A percentile compares a stretch with the other conserved stretches of the same genome.
Conservation (phyloP, 768 basidiomycete species). For the Auriscalpium microsporum region DNA sequence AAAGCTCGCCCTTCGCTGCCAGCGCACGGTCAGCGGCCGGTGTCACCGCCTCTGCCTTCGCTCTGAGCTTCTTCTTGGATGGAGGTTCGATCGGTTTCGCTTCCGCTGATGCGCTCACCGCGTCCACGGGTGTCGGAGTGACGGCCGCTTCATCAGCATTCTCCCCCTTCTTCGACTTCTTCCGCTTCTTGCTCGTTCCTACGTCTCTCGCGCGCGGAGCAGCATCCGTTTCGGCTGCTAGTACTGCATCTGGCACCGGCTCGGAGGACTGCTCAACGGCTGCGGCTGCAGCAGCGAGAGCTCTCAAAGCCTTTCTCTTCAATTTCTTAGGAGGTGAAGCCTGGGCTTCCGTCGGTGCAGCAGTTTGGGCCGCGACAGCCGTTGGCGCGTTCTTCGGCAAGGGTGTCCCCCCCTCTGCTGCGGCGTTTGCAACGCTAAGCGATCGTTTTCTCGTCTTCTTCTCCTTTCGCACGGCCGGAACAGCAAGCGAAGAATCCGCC, state of each 20-base stretch:
- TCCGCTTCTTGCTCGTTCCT: conserved; percentile 1
- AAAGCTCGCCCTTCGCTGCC: conserved; percentile 17
- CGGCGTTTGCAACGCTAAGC: neutral
- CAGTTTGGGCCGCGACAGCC: neutral
- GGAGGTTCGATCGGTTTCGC: neutral
- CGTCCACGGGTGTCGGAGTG: neutral
- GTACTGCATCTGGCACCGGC: neutral
- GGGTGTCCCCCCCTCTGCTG: neutral
- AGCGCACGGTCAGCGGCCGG: conserved; percentile 2
- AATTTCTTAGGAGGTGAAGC: conserved; percentile 23
- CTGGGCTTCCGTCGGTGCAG: neutral
- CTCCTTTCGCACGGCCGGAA: neutral
- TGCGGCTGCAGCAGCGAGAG: conserved; percentile 1
- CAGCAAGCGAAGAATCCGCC: neutral
- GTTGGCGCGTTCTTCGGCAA: conserved; percentile 17
- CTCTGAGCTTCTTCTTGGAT: conserved; percentile 15
- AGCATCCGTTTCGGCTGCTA: neutral
- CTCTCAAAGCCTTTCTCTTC: conserved; percentile 33
- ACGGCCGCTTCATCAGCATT: neutral
- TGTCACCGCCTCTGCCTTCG: conserved; percentile 10
- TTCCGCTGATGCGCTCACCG: neutral
- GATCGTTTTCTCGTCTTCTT: neutral
- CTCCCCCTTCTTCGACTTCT: conserved; percentile 2
- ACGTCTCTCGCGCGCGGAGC: neutral
- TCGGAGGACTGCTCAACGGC: neutral